These are phyloP conservation scores for Colletotrichum camelliae DNA, from an alignment of 2,329 filamentous ascomycete genomes.

Conservation along the genomic window DNA sequence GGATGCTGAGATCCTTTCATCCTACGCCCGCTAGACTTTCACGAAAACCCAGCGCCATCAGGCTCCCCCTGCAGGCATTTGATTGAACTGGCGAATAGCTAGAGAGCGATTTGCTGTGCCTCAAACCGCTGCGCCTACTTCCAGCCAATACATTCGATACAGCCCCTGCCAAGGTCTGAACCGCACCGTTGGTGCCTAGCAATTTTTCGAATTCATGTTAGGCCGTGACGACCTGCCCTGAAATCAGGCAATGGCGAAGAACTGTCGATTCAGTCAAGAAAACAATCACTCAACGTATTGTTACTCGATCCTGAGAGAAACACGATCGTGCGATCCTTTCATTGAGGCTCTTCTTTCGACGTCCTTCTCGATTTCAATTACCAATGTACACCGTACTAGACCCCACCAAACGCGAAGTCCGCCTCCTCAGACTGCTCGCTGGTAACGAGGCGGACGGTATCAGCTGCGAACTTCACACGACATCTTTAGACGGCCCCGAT, in stretches of 20 bases:
- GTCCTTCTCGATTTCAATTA: neutral
- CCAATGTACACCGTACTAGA: neutral
- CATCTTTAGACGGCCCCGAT: neutral
- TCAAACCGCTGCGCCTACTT: neutral
- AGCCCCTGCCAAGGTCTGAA: neutral
- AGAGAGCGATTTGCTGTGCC: neutral
- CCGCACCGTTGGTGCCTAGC: neutral
- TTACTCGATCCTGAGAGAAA: fast-evolving
- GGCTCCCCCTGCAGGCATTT: neutral
- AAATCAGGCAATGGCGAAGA: neutral
- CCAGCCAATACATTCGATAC: neutral
- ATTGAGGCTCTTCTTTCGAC: neutral
- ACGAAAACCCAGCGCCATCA: neutral
- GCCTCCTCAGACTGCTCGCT: neutral
- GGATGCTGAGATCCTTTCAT: no score
- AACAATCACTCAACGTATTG: fast-evolving
- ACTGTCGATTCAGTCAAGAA: neutral
- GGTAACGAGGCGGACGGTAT: neutral
- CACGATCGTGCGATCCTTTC: neutral
- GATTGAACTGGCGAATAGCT: neutral
- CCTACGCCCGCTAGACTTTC: no score
- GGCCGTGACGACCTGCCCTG: neutral
- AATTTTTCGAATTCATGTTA: neutral
- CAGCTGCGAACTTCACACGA: neutral
- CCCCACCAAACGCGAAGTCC: neutral